A percentile compares a stretch with the other conserved stretches of the same genome.
These are phyloP conservation scores for Echites panduratus DNA, from an alignment of 257 asterid genomes.

Conservation along the genomic window DNA sequence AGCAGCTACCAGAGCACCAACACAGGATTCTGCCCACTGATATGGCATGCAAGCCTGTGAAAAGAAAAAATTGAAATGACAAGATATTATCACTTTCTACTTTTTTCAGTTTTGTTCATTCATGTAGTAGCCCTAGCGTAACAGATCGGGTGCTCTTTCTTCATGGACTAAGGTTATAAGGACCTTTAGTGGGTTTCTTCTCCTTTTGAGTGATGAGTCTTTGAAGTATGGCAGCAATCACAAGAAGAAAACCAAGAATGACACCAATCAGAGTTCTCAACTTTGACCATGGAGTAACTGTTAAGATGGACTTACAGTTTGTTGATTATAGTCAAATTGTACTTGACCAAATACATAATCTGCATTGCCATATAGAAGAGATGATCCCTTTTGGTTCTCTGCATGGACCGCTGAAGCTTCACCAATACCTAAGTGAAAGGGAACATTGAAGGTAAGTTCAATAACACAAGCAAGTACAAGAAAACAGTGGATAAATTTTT, in stretches of 20 bases:
- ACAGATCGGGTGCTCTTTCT: neutral
- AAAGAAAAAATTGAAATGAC: slow-evolving; percentile 3
- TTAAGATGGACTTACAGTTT: slow-evolving; percentile 35
- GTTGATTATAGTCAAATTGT: slow-evolving; percentile 35
- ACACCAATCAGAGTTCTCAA: neutral
- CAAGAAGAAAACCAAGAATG: neutral
- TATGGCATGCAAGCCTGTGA: slow-evolving; percentile 48
- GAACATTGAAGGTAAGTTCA: slow-evolving; percentile 3
- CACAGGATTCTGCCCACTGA: slow-evolving; percentile 43
- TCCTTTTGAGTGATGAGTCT: neutral
- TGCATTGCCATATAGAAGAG: slow-evolving; percentile 25
- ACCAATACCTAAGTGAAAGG: slow-evolving; percentile 20
- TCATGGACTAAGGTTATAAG: neutral
- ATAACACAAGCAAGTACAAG: neutral
- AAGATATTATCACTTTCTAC: neutral
- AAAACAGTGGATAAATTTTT: neutral
- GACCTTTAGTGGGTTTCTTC: neutral
- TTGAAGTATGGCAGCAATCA: neutral
- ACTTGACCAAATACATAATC: slow-evolving; percentile 36
- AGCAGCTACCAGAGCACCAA: slow-evolving; percentile 40
- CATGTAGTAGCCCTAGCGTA: neutral
- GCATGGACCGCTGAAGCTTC: slow-evolving; percentile 24
- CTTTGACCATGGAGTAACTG: neutral
- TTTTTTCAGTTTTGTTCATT: neutral
- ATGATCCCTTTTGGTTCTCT: slow-evolving; percentile 27